Evolutionary conservation across 805 yeast species (phyloP), one percentile per base, ranked within the genome.

Genomic region (Wickerhamomyces strasburgensis): DNA sequence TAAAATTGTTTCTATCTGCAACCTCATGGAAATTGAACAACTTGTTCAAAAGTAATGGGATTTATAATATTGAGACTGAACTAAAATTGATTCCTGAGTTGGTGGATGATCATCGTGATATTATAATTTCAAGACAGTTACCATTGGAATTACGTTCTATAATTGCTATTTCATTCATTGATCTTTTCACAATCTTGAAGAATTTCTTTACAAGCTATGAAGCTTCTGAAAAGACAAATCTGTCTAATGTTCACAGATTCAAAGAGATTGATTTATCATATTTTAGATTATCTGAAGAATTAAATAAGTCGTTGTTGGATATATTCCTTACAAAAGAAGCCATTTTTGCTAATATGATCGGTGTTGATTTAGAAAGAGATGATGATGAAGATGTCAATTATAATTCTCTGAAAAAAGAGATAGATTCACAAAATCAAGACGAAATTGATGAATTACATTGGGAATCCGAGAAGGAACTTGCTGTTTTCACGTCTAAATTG

Each of bases 301-400:
- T 66, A 3, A 63, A 64, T 38, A 44, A 48, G 1, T 48, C 59
- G 2, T 44, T 78, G 11, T 36, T 68, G 39, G 52, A 62, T n/a
- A 49, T 69, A 3, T 80, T 70, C 43, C 60, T 78, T 41, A 51
- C 64, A 16, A 65, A 70, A 40, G 87, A 80, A 46, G 62, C 70
- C 6, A 60, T 61, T 16, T 46, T 65, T 10, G 76, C 78, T 0
- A 58, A 53, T 30, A 26, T 56, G 1, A 31, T 59, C n/a, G 39
- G 40, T 0, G 49, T 64, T 3, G 61, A 67, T 10, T 52, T 78
- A 35, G 80, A 75, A 29, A 64, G 82, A 47, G 62, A 60, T 16
- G 78, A 67, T 24, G 62, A 66, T 15, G 84, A 79, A 49, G 78
- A 62, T 43, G 75, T 70, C 14, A 62, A 67, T 36, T 60, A 48